Evolutionary conservation across 2,329 filamentous ascomycete species (phyloP).

Genomic region (Tolypocladium inflatum): DNA sequence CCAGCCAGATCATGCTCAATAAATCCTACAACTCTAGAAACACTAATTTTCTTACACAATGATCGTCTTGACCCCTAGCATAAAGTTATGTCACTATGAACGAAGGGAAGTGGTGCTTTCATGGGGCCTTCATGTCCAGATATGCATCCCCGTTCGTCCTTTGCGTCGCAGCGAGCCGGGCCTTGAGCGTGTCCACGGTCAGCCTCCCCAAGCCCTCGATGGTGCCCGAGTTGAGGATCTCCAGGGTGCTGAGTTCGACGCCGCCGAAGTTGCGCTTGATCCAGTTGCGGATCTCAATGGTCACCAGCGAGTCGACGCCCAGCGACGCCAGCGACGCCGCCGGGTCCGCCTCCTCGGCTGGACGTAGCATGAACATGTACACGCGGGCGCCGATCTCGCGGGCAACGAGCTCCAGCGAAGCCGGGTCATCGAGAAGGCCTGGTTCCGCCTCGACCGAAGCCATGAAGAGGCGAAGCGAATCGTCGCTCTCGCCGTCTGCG

Average conservation of each 20-base stretch:
- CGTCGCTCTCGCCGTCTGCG: not conserved
- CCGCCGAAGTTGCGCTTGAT: conserved; percentile 4
- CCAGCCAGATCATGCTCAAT: too few relatives aligned
- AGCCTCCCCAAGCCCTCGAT: conserved; percentile 2
- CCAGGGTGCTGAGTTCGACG: conserved; percentile 2
- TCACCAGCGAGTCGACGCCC: conserved; percentile 9
- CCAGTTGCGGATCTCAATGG: conserved; percentile 10
- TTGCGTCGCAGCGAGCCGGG: not conserved
- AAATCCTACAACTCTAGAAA: too few relatives aligned
- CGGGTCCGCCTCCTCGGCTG: conserved; percentile 3
- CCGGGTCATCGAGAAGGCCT: not conserved
- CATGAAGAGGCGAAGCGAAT: conserved; percentile 5
- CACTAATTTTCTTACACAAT: too few relatives aligned
- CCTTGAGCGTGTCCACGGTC: not conserved
- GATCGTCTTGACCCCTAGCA: too few relatives aligned
- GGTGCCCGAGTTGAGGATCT: conserved; percentile 5
- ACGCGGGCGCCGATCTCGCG: conserved; percentile 4
- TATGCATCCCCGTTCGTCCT: too few relatives aligned
- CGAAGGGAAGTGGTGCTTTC: too few relatives aligned
- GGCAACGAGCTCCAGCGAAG: not conserved
- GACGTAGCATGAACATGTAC: conserved; percentile 4
- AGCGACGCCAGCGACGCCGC: not conserved
- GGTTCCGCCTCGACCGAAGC: conserved; percentile 1
- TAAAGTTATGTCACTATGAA: too few relatives aligned
- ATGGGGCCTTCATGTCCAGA: too few relatives aligned